Percentiles rank a stretch among this genome's conserved stretches.
Conservation (phyloP, 2,329 filamentous ascomycete genomes). For the Mollisia scopiformis region DNA sequence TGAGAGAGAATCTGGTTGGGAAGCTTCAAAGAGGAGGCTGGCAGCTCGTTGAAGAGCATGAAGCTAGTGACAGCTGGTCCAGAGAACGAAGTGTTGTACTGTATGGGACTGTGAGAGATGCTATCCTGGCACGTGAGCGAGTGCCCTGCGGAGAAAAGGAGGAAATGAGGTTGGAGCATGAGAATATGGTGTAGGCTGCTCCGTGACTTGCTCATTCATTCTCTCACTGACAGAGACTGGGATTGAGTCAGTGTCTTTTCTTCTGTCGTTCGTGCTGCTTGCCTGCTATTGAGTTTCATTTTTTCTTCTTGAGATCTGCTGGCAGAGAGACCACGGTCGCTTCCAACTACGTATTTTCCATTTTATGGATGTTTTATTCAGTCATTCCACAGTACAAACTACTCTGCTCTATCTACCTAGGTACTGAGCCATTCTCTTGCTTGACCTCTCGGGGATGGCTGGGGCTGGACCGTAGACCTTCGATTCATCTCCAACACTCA, state of each 20-base stretch:
- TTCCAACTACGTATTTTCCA: neutral
- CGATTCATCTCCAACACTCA: neutral
- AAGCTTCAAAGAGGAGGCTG: constrained; percentile 21
- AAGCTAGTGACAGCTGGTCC: neutral
- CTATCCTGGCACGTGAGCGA: neutral
- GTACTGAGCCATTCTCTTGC: too few species aligned
- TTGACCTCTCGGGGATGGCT: too few species aligned
- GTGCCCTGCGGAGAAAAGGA: neutral
- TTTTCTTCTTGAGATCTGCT: neutral
- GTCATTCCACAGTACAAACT: neutral
- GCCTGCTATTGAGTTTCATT: neutral
- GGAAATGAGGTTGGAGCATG: neutral
- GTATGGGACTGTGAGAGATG: neutral
- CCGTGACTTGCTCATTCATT: neutral
- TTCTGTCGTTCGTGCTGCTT: too few species aligned
- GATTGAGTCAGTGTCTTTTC: neutral
- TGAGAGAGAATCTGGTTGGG: constrained; percentile 7
- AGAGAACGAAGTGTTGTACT: neutral
- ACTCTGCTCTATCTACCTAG: neutral
- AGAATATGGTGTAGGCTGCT: neutral
- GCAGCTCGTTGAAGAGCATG: constrained; percentile 5
- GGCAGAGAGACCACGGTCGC: neutral
- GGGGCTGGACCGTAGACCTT: too few species aligned
- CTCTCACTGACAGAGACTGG: too few species aligned
- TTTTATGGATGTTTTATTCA: neutral